Base-by-base conservation (phyloP, 345 rosid species). In the Turnera subulata region DNA sequence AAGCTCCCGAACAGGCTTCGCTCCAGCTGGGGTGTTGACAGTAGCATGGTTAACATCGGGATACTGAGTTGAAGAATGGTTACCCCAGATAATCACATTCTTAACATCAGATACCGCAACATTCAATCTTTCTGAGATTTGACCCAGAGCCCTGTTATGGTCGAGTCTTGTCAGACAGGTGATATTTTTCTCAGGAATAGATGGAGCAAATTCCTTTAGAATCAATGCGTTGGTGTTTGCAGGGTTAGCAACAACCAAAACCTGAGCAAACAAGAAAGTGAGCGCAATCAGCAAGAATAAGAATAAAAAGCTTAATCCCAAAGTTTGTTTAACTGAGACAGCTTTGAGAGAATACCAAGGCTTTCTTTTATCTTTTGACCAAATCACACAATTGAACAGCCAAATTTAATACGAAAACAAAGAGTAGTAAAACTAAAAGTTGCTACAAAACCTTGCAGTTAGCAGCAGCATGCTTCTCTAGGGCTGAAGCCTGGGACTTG, bases 11-110 rank as follows among this genome's bases (percentile, higher is more conserved):
- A 78, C 99, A 46, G 92, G 73, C 72, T 83, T 82, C 19, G 71
- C 96, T 11, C 95, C 92, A 24, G 88, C 71, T 8, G 88, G 66
- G 50, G 85, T 85, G 13, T 73, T 75, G 25, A 89, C 97, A 53
- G 84, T 88, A 38, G 99, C 99, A 72, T 93, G 99, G 84, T 77
- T 89, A 68, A 89, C 99, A 85, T 93, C 99, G 35, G 99, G 99
- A 71, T 93, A 93, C 70, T 93, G 99, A 46, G 84, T 63, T 55
- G 99, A 93, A 38, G 99, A 93, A 71, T 93, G 99, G 78, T 93
- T 93, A 35, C 99, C 99, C 99, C 99, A 93, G 46, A 93, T 93
- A 21, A 93, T 87, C 54, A 72, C 96, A 56, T 93, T 93, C 76
- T 93, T 93, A 57, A 93, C 97, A 72, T 87, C 92, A 73, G 76